Evolutionary conservation across 2,329 filamentous ascomycete species (phyloP), one percentile per base, ranked within the genome.

Genomic region (Cladophialophora exuberans): DNA sequence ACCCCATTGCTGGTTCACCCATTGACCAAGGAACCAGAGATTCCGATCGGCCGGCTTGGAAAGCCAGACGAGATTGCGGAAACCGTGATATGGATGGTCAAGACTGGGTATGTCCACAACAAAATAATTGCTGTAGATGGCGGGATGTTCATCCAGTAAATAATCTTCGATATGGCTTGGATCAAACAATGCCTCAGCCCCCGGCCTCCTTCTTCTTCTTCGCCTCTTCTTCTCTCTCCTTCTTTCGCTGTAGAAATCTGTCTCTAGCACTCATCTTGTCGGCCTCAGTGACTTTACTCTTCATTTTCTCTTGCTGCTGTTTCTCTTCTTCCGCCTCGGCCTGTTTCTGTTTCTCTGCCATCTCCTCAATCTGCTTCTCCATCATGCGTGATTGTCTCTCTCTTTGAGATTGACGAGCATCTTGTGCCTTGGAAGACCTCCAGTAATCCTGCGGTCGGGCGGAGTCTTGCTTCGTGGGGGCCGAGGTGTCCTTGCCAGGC

Each of bases 211-310:
- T 61, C 45, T 61, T 61, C 44, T 57, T 54, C 44, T 42, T 45
- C 7, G 69, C 69, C 49, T 73, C 73, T 55, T 62, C 63, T 50
- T 74, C 72, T 30, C 70, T 67, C 57, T 84, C 82, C 57, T 71
- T 76, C 72, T 85, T 85, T 60, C 83, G 72, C 48, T 82, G 80
- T 63, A 86, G 66, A 65, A 83, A 86, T 39, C 83, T 73, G 66
- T 85, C 83, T 62, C 78, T 81, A 3, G 83, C 83, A 65, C 82
- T 82, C 56, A 75, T 78, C 33, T 86, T 81, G 54, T 85, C 83
- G 10, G 65, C 69, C 25, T 76, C 74, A 1, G 81, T 83, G 72
- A 85, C 84, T 59, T 74, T 77, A 52, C 78, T 84, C 72, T 84
- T 84, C 28, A 70, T 78, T 42, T 79, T 77, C 60, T 81, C 80